Conservation (phyloP, 164 flowering plant genomes). For the Piper betle region DNA sequence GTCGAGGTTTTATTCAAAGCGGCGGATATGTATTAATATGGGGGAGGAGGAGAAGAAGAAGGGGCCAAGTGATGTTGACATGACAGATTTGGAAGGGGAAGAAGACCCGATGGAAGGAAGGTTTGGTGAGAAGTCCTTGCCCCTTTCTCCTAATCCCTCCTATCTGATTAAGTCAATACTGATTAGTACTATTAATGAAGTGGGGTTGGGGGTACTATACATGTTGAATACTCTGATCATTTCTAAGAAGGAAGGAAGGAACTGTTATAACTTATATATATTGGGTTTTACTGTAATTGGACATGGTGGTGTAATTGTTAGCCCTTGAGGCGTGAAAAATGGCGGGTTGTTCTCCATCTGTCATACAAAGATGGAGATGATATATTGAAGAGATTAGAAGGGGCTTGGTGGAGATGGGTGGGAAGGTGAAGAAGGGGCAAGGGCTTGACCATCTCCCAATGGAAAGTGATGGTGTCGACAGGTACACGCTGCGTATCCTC, state of each 20-base stretch:
- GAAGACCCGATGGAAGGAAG: neutral
- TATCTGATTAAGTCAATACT: too few relatives aligned
- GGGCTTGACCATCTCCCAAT: constrained; percentile 20
- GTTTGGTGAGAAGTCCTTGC: neutral
- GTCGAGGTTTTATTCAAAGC: too few relatives aligned
- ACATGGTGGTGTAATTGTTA: too few relatives aligned
- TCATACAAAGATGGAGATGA: neutral
- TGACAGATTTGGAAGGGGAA: neutral
- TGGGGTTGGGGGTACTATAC: too few relatives aligned
- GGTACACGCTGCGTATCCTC: constrained; percentile 7
- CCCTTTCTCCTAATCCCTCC: too few relatives aligned
- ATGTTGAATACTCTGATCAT: too few relatives aligned
- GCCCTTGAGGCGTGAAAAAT: too few relatives aligned
- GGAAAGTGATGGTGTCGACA: constrained; percentile 27
- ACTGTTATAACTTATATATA: too few relatives aligned
- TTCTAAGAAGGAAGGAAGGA: neutral
- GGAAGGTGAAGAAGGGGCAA: constrained; percentile 1
- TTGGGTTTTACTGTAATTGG: too few relatives aligned
- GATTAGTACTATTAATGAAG: too few relatives aligned
- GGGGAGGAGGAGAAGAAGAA: neutral
- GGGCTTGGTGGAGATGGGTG: neutral
- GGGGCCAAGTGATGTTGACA: neutral
- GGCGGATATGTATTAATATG: too few relatives aligned
- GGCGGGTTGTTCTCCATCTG: too few relatives aligned
- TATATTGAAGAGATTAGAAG: neutral